Base-by-base conservation (phyloP, 345 rosid species). In the Murraya paniculata region DNA sequence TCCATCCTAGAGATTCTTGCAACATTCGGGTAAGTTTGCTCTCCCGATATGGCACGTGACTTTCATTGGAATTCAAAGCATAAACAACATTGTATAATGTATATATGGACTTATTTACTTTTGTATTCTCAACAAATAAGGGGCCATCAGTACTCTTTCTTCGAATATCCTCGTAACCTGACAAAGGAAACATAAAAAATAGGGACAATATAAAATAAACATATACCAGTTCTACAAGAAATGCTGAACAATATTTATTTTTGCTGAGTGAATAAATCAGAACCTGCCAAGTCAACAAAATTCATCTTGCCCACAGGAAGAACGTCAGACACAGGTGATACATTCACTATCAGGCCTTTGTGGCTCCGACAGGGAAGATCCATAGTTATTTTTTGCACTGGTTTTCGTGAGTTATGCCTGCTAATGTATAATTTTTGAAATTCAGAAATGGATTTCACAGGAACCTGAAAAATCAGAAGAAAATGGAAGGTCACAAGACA, bases 251-350 rank as follows among this genome's bases (percentile, higher is more conserved):
- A n/a, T 21, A 31, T 69, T 78, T 13, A 38, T 33, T 21, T 11
- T 31, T 22, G 28, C 9, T 19, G 38, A 65, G 21, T 31, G 10
- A 9, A 64, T 48, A 64, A 19, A 38, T 48, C 16, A 18, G 41
- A 60, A 94, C 98, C 98, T 89, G 90, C 90, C 78, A 92, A 77
- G 71, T 92, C 98, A 68, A 94, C 83, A 79, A 94, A 88, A 82
- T 89, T 92, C 87, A 91, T 86, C 81, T 90, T 92, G 82, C 95
- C 89, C 57, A 38, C 35, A 18, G 60, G 58, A 76, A 72, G 56
- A 13, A 78, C 57, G n/a, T 74, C 74, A 30, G 76, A 81, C 1
- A 41, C 68, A 48, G 76, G 76, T 22, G 75, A 78, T 22, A 91
- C 82, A 75, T 88, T 75, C 41, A 93, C 77, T 70, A 89, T 93